Percentiles rank a stretch among this genome's conserved stretches.
Evolutionary conservation across 352 stramenopile species (phyloP).

Genomic region (Phytopythium mirpurense): DNA sequence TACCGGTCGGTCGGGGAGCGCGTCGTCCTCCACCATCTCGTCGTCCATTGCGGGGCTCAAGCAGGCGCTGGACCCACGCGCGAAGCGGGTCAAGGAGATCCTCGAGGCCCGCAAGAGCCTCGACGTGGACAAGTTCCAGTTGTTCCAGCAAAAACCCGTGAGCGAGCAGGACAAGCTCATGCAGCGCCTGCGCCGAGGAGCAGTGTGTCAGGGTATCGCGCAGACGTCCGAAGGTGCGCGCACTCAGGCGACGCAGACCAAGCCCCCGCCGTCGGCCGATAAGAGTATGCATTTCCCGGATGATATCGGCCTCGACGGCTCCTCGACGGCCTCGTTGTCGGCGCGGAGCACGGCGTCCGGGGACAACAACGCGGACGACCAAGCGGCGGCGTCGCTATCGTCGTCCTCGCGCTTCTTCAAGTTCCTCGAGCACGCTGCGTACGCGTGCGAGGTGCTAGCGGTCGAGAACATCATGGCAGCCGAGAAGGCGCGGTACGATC

Average conservation of each 20-base stretch:
- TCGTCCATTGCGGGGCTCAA: constrained; percentile 74
- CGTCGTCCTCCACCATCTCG: constrained; percentile 27
- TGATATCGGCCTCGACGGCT: constrained; percentile 57
- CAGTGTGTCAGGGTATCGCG: constrained; percentile 43
- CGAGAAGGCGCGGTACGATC: constrained; percentile 12
- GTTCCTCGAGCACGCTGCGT: constrained; percentile 54
- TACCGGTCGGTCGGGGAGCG: constrained; percentile 7
- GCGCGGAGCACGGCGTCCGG: background rate
- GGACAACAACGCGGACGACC: constrained; percentile 14
- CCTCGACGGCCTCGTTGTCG: constrained; percentile 8
- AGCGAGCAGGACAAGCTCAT: constrained; percentile 59
- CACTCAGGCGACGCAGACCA: constrained; percentile 43
- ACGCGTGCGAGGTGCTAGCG: constrained; percentile 48
- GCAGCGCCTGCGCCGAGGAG: constrained; percentile 37
- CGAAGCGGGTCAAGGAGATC: constrained; percentile 54
- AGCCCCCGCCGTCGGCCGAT: constrained; percentile 27
- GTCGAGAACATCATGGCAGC: constrained; percentile 42
- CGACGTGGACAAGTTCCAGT: constrained; percentile 60
- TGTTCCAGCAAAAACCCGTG: constrained; percentile 54
- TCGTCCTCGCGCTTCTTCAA: constrained; percentile 50
- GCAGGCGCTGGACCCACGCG: constrained; percentile 58
- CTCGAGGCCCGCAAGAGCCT: constrained; percentile 47
- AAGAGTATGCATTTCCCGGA: constrained; percentile 72
- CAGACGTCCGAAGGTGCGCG: constrained; percentile 63
- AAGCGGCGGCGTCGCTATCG: constrained; percentile 8